phyloP scores from a whole-genome alignment of 208 protist species.

The Porcisia hertigi region DNA sequence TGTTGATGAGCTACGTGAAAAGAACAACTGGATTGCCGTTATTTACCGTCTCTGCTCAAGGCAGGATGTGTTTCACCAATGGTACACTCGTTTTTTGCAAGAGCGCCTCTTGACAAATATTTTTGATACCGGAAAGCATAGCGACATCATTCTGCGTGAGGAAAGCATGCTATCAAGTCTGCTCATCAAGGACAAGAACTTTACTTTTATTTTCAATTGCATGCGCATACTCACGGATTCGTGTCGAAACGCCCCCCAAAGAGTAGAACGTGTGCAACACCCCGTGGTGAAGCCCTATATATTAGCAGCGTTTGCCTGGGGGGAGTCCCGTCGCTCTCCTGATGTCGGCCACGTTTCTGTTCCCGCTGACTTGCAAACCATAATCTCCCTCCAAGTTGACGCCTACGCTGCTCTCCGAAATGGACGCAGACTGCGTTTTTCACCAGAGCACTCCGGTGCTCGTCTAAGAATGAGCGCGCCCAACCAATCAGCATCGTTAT shows the following conservation, averaged over 20 bases:
- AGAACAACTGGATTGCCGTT: constrained; percentile 42
- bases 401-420: constrained; percentile 12
- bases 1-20: constrained; percentile 9
- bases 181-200: constrained; percentile 43
- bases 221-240: constrained; percentile 50
- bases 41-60: constrained; percentile 42
- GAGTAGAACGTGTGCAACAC: not conserved
- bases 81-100: constrained; percentile 39
- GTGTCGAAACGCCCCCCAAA: not conserved
- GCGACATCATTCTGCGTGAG: constrained; percentile 31
- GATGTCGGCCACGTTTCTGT: not conserved
- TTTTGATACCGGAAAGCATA: constrained; percentile 11
- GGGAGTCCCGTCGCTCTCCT: constrained; percentile 18
- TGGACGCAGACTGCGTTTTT: constrained; percentile 27
- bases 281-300: constrained; percentile 18
- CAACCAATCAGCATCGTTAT: not conserved
- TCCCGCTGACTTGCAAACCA: constrained; percentile 10
- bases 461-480: constrained; percentile 20
- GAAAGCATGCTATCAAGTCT: constrained; percentile 39
- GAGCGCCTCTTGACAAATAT: constrained; percentile 40
- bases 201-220: constrained; percentile 48
- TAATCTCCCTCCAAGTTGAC: not conserved
- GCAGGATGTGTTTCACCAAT: constrained; percentile 45
- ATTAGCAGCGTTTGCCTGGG: constrained; percentile 21
- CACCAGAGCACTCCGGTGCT: constrained; percentile 28